Percentiles rank a stretch among this genome's conserved stretches.
Conservation (phyloP, 805 yeast species). For the Suhomyces vadensis region DNA sequence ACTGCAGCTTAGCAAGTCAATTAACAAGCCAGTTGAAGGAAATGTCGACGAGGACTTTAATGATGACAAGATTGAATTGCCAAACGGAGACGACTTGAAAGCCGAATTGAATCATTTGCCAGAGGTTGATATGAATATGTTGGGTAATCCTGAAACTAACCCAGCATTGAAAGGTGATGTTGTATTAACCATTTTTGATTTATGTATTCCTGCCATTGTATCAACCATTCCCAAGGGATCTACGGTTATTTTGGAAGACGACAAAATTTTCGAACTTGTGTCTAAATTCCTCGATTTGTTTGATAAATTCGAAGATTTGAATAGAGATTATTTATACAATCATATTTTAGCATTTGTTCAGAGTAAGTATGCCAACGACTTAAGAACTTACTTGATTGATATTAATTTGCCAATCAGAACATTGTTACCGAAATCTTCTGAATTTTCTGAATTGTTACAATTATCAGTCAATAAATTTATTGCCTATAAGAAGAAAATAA, state of each 20-base stretch:
- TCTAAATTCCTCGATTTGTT: constrained; percentile 53
- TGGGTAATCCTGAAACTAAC: constrained; percentile 83
- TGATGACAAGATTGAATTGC: constrained; percentile 45
- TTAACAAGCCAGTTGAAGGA: constrained; percentile 26
- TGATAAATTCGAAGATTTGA: constrained; percentile 68
- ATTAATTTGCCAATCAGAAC: constrained; percentile 69
- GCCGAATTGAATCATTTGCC: constrained; percentile 73
- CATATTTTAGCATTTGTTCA: constrained; percentile 63
- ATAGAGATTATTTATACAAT: constrained; percentile 63
- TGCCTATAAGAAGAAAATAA: constrained; percentile 54
- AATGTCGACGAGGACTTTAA: constrained; percentile 34
- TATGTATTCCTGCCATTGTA: constrained; percentile 33
- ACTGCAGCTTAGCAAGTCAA: constrained; percentile 37
- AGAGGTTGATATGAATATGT: constrained; percentile 80
- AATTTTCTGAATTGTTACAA: constrained; percentile 63
- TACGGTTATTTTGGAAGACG: constrained; percentile 30
- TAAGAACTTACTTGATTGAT: constrained; percentile 51
- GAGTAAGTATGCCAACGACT: constrained; percentile 38
- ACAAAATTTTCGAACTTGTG: constrained; percentile 42
- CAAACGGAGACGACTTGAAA: constrained; percentile 56
- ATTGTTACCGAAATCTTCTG: constrained; percentile 35
- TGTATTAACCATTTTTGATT: constrained; percentile 42
- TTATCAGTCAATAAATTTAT: constrained; percentile 68
- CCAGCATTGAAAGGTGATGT: constrained; percentile 62
- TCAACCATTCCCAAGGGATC: constrained; percentile 27